Base-by-base conservation (phyloP, 2,329 filamentous ascomycete genomes). In the Penicillium sp. region DNA sequence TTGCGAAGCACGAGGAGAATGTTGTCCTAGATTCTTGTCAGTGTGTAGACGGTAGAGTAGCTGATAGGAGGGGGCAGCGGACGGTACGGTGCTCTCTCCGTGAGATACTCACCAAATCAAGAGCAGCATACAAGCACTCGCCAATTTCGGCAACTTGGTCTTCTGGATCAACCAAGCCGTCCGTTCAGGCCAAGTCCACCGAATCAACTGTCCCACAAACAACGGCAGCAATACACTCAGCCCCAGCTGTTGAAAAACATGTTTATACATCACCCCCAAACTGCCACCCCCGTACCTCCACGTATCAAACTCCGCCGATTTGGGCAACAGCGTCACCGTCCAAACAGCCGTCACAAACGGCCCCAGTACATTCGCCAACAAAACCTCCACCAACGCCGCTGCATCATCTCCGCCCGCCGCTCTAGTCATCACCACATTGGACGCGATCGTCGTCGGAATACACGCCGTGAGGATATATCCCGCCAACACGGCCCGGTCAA, bases 361-460 rank as follows among this genome's bases (percentile, higher is more conserved):
- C 1, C 89, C 89, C 0, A 87, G 77, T 10, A 91, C 82, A 73
- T 92, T 91, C 33, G 88, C 89, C 48, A 92, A 78, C 8, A 90
- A 82, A 1, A 90, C 88, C 70, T 90, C 88, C 35, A 91, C 87
- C 61, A 89, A 81, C 52, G 85, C 85, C 0, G 86, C 84, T 2
- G 85, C 85, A 61, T 87, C 85, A 66, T 91, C 89, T 5, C 89
- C 89, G 40, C 88, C 85, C 0, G 89, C 85, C 42, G 85, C 82
- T 28, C 87, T 79, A 6, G 89, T 91, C 88, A 91, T 91, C 43
- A 91, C 87, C 7, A 90, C 87, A 71, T 91, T 91, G 49, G 86
- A 90, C 7, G 87, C 84, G 68, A 91, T 89, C 0, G 89, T 91
- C 0, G 89, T 92, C 1, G 89, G 88, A 4, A 90, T 84, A 69